phyloP scores from a whole-genome alignment of 2,329 filamentous ascomycete species.

The Talaromyces sp. region DNA sequence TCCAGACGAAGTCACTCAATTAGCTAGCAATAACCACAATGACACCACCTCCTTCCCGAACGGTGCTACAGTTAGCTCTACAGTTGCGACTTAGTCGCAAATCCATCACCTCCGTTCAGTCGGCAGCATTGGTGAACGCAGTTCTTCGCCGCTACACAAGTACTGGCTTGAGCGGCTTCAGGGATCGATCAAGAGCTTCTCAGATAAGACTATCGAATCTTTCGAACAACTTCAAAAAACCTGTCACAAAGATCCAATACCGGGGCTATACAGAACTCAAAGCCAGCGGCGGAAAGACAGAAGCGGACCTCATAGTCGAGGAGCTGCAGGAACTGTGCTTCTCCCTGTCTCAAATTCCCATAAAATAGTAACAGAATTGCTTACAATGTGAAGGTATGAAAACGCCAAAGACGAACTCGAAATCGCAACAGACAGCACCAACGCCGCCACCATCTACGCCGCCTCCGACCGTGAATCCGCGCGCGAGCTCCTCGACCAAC shows the following conservation, averaged over 20 bases:
- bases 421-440: conserved; percentile 48
- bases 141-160: not conserved
- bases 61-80: not conserved
- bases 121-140: not conserved
- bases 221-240: not conserved
- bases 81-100: not conserved
- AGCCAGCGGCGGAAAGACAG: conserved; percentile 24
- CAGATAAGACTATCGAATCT: not conserved
- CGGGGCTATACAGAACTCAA: conserved; percentile 8
- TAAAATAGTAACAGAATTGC: not conserved
- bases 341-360: not conserved
- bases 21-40: not conserved
- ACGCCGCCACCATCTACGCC: conserved; percentile 45
- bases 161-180: not conserved
- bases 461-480: conserved; percentile 45
- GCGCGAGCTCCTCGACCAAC: conserved; percentile 44
- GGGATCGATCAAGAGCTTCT: not conserved
- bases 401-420: conserved; percentile 49
- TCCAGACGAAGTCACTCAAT: not conserved
- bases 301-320: conserved; percentile 34
- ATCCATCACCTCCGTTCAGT: not conserved
- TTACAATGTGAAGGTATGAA: conserved; percentile 32
- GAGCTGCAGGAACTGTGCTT: conserved; percentile 36
- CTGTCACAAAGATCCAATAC: not conserved
- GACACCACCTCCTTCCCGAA: not conserved